Evolutionary conservation across 2,329 filamentous ascomycete species (phyloP), one percentile per base, ranked within the genome.

Genomic region (Monosporascus sp.): DNA sequence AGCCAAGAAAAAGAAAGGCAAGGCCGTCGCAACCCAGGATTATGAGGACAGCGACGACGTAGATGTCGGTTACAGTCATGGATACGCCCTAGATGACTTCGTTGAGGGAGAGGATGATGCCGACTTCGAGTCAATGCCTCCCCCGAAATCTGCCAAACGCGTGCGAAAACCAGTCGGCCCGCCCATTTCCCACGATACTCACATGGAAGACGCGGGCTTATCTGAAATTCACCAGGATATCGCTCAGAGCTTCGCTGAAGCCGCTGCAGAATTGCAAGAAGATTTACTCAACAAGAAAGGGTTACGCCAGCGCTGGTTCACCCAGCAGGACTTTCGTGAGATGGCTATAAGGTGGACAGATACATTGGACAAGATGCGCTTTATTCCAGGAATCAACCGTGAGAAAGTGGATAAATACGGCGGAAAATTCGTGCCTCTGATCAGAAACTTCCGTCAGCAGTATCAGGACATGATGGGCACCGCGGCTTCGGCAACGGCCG

Each of bases 321-420:
- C 83, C 0, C 86, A 91, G 55, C 77, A 76, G 22, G 78, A 89
- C 16, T 78, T 91, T 49, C 82, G 85, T 37, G 80, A 87, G 60
- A 92, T 94, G 87, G 86, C 82, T 14, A 82, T 91, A 49, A 70
- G 76, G 37, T 87, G 88, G 76, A 88, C 88, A 1, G 76, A 74
- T 7, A 82, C 76, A 8, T 63, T 82, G 9, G 78, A 81, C 17
- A 74, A 83, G 53, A 88, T 94, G 83, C 72, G 71, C 35, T 68
- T 70, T 8, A 87, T 93, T 48, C 77, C 78, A 0, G 81, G 79
- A 9, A 86, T 92, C 54, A 78, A 86, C 51, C 58, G 66, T 1
- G 80, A 84, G 26, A 86, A 84, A 64, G 85, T 91, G 24, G 65
- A 75, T 45, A 73, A 74, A 2, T 84, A 85, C 63, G 88, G 88